Evolutionary conservation across 495 filamentous ascomycete species (phyloP).

Genomic region (Durotheca rogersii): DNA sequence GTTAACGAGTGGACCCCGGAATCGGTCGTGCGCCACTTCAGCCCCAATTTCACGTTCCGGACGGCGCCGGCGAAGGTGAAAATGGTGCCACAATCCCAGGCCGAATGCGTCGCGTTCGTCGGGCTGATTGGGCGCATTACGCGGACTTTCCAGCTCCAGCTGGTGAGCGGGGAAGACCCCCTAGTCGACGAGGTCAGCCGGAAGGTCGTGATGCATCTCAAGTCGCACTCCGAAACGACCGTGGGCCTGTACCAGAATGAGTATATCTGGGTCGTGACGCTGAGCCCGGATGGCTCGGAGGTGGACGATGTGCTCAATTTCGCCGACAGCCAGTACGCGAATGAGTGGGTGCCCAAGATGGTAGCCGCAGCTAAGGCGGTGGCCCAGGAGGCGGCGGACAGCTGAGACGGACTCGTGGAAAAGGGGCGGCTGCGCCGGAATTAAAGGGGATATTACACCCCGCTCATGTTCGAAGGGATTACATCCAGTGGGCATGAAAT

Average conservation of each 20-base stretch:
- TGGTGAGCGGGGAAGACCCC: slow-evolving; percentile 19
- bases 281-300: slow-evolving; percentile 35
- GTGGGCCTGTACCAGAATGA: slow-evolving; percentile 37
- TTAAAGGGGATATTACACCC: neutral
- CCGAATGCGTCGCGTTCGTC: slow-evolving; percentile 24
- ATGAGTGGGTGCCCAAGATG: slow-evolving; percentile 14
- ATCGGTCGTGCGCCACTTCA: slow-evolving; percentile 21
- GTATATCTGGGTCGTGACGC: slow-evolving; percentile 34
- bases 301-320: slow-evolving; percentile 35
- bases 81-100: slow-evolving; percentile 17
- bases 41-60: slow-evolving; percentile 17
- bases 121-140: slow-evolving; percentile 5
- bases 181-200: slow-evolving; percentile 27
- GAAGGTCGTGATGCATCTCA: slow-evolving; percentile 29
- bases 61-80: slow-evolving; percentile 17
- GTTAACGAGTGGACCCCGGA: slow-evolving; percentile 29
- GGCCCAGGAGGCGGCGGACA: slow-evolving; percentile 1
- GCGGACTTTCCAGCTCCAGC: slow-evolving; percentile 10
- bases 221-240: slow-evolving; percentile 28
- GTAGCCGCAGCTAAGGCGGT: neutral
- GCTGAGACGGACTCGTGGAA: neutral
- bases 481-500: too few species aligned
- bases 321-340: slow-evolving; percentile 33
- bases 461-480: too few species aligned
- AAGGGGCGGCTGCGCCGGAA: neutral